Evolutionary conservation across 2,329 filamentous ascomycete species (phyloP), one percentile per base, ranked within the genome.

Genomic region (Paramyrothecium roridum): DNA sequence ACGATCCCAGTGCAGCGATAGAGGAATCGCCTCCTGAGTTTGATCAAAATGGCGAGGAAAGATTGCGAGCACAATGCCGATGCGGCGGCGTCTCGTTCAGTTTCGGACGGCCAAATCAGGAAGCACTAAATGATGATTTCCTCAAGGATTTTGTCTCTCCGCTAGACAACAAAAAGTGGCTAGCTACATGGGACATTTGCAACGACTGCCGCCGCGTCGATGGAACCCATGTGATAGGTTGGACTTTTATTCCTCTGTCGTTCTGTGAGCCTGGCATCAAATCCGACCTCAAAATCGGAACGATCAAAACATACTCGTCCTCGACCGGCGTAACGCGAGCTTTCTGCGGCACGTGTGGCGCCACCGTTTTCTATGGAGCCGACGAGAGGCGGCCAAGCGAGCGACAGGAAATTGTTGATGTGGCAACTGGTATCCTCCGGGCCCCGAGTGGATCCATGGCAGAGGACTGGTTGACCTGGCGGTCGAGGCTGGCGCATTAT

Each of bases 51-150:
- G 75, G 74, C 11, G 61, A 70, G 46, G 72, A 78, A 40, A 62
- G 71, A 19, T 69, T 81, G 12, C 70, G 72, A 0, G 78, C 70
- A 0, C 57, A 78, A 57, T 81, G 79, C 58, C 68, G 73, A 54
- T 81, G 78, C 55, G 75, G 73, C 45, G 77, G 78, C 11, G 73
- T 81, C 0, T 75, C 73, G 3, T 80, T 81, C 61, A 74, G 73
- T 6, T 66, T 81, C 30, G 60, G 67, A 11, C 69, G 76, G 3
- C 79, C 78, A 1, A 67, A 63, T 3, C 52, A 67, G 6, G 63
- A 64, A 17, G 63, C 68, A 3, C 59, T 67, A 23, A 57, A 63
- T 1, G 65, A 74, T 50, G 61, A 64, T 4, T 67, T 65, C 48
- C 55, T 73, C 54, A 61, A 63, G 10, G 52, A 59, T 8, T 75